A percentile compares a stretch with the other conserved stretches of the same genome.
Evolutionary conservation across 1,139 yeast genomes (phyloP).

Genomic region (Saccharomyces hybrid): DNA sequence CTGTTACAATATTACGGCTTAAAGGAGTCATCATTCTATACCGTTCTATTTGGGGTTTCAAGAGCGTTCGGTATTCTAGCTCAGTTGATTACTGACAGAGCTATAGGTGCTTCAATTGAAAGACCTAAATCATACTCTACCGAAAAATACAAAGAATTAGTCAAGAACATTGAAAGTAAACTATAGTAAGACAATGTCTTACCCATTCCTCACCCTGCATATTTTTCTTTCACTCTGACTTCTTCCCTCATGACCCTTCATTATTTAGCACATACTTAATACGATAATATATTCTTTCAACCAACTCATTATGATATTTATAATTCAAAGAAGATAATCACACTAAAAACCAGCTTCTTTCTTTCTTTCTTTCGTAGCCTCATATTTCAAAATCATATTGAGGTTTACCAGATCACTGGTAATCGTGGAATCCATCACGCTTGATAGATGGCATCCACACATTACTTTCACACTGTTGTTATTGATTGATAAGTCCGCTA

Average conservation of each 20-base stretch:
- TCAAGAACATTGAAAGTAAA: constrained; percentile 28
- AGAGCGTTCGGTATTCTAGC: constrained; percentile 97
- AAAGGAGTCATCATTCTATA: constrained; percentile 92
- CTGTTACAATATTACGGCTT: constrained; percentile 94
- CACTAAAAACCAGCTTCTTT: no score
- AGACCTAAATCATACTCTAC: constrained; percentile 94
- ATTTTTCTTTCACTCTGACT: not conserved
- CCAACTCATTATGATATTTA: not conserved
- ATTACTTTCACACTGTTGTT: not conserved
- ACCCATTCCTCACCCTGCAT: not conserved
- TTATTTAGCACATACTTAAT: not conserved
- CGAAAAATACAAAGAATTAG: constrained; percentile 38
- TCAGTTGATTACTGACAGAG: constrained; percentile 93
- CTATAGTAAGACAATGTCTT: not conserved
- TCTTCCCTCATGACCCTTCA: not conserved
- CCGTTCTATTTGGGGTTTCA: constrained; percentile 95
- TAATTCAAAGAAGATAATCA: not conserved
- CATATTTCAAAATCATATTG: not conserved
- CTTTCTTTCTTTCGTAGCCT: no score
- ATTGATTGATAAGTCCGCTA: not conserved
- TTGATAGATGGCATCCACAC: not conserved
- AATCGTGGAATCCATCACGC: not conserved
- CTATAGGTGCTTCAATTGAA: constrained; percentile 91
- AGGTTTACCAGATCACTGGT: no score
- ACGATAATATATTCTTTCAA: constrained; percentile 1